Percentiles rank a stretch among this genome's conserved stretches.
These are phyloP conservation scores for Pulveroboletus ravenelii DNA, from an alignment of 768 basidiomycete genomes.

Conservation along the genomic window DNA sequence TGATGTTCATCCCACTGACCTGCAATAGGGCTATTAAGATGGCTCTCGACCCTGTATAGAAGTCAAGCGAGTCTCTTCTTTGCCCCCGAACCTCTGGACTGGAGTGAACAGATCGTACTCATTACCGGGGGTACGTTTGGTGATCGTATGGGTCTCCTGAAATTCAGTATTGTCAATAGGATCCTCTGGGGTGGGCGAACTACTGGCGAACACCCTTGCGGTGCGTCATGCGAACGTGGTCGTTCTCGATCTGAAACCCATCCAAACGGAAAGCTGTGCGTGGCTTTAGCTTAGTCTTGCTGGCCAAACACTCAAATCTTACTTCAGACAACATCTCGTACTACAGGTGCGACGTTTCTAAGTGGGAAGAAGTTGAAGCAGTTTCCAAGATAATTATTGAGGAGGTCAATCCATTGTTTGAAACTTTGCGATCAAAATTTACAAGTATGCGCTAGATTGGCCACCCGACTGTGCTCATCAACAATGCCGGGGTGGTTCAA, in stretches of 20 bases:
- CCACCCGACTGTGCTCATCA: constrained; percentile 83
- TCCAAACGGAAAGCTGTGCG: constrained; percentile 72
- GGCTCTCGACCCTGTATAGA: constrained; percentile 68
- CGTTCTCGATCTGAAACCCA: constrained; percentile 80
- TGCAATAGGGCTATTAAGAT: constrained; percentile 57
- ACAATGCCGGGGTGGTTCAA: constrained; percentile 93
- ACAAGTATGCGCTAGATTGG: constrained; percentile 54
- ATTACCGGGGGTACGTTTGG: constrained; percentile 78
- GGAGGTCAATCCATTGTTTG: constrained; percentile 49
- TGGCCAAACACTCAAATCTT: background rate
- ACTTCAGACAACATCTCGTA: constrained; percentile 68
- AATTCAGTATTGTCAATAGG: constrained; percentile 41
- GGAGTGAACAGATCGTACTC: constrained; percentile 86
- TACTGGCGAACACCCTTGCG: constrained; percentile 84
- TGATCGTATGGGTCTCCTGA: background rate
- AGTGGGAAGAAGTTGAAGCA: constrained; percentile 77
- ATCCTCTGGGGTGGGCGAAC: constrained; percentile 82
- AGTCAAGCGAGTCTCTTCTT: constrained; percentile 68
- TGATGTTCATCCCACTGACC: constrained; percentile 1
- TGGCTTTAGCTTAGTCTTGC: background rate
- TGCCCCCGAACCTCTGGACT: constrained; percentile 60
- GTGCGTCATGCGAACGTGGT: constrained; percentile 77
- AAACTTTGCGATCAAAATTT: background rate
- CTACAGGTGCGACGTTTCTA: constrained; percentile 90
- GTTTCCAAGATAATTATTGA: constrained; percentile 68